Evolutionary conservation across 2,329 filamentous ascomycete genomes (phyloP).

Genomic region (Trematosphaeria pertusa): DNA sequence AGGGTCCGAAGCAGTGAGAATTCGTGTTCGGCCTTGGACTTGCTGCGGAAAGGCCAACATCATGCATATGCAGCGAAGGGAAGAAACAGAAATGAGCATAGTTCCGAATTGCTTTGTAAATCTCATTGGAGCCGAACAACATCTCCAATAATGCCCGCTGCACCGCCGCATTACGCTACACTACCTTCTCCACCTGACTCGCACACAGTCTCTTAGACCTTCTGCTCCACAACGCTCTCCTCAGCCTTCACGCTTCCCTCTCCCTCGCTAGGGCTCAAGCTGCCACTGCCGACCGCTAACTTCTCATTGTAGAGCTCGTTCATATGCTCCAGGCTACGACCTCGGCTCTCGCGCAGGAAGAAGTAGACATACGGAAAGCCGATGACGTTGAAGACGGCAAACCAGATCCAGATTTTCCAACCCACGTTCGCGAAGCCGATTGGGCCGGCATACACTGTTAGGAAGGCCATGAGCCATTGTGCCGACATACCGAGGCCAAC

Average conservation of each 20-base stretch:
- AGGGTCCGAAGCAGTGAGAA: too few species aligned
- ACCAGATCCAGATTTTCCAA: constrained; percentile 46
- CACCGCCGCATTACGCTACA: too few species aligned
- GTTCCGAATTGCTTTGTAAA: too few species aligned
- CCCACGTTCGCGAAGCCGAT: constrained; percentile 41
- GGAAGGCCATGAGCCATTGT: constrained; percentile 46
- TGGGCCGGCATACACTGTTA: constrained; percentile 46
- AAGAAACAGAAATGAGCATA: too few species aligned
- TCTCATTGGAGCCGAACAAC: too few species aligned
- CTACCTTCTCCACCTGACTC: too few species aligned
- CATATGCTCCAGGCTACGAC: constrained; percentile 37
- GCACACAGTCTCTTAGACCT: not conserved
- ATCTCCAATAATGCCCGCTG: too few species aligned
- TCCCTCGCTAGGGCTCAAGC: constrained; percentile 1
- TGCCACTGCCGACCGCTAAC: constrained; percentile 13
- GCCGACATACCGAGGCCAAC: constrained; percentile 38
- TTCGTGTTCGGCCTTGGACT: too few species aligned
- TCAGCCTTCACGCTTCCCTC: constrained; percentile 7
- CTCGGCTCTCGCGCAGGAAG: constrained; percentile 34
- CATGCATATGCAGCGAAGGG: too few species aligned
- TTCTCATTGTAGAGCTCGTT: constrained; percentile 23
- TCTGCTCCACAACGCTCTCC: not conserved
- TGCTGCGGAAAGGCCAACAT: too few species aligned
- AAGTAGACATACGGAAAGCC: constrained; percentile 43
- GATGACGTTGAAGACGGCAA: constrained; percentile 40